Evolutionary conservation across 2,329 filamentous ascomycete species (phyloP), one percentile per base, ranked within the genome.

Genomic region (Claviceps sp.): DNA sequence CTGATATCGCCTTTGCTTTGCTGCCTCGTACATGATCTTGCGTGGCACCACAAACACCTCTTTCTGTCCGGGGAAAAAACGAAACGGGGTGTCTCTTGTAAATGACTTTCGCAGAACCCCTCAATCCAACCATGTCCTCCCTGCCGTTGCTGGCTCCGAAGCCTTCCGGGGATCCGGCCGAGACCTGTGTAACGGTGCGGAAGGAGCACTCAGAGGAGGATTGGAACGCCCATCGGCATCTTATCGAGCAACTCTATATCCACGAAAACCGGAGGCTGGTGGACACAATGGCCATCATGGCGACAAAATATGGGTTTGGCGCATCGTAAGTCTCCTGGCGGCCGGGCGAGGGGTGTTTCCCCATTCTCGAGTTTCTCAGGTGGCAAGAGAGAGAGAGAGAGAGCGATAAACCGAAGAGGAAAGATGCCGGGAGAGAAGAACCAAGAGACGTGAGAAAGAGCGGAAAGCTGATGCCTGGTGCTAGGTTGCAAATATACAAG

Each of bases 401-500:
- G 19, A 10, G 30, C 3, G 30, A 11, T 11, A 4, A 34, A 11
- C 10, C 30, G 30, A 26, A n/a, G 19, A 19, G 39, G 22, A 47
- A 13, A 19, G n/a, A 47, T 14, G n/a, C 2, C 11, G 44, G 34
- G 14, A 6, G 10, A 24, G 26, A 19, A 11, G 3, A 22, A 13
- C 17, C 8, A 37, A 34, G 13, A 11, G 30, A 11, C 2, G 8
- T 30, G 6, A 26, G 42, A 37, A 19, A 37, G 26, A 19, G 26
- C 7, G 2, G 40, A 11, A 44, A 26, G 14, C 43, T 45, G 24
- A 45, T 45, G 14, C 6, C 24, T 34, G 6, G 17, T 34, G 26
- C 48, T 44, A 69, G 66, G 50, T 65, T 68, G 52, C 65, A 69
- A 45, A 69, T 68, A 65, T 69, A 67, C 51, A 69, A 69, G 53